A percentile compares a stretch with the other conserved stretches of the same genome.
Conservation (phyloP, 257 asterid genomes). For the Jasminum sambac region DNA sequence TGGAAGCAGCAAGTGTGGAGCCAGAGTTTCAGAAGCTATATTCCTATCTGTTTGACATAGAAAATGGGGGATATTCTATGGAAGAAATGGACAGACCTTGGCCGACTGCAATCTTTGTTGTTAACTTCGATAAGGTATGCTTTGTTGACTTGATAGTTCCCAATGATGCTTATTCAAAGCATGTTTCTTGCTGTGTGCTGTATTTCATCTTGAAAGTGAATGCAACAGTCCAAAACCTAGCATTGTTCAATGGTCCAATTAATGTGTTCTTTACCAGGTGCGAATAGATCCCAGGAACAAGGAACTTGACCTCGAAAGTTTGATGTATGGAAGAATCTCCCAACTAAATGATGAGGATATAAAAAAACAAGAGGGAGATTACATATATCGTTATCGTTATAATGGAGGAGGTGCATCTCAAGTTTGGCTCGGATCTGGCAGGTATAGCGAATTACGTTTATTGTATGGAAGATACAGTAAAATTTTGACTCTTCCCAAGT, state of each 20-base stretch:
- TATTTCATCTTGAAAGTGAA: conserved; percentile 17
- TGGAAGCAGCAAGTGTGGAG: conserved; percentile 86
- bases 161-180: conserved; percentile 3
- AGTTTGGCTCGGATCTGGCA: conserved; percentile 99
- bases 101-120: conserved; percentile 86
- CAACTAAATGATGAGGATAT: conserved; percentile 77
- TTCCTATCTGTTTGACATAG: conserved; percentile 81
- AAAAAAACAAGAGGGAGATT: conserved; percentile 92
- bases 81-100: conserved; percentile 81
- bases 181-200: conserved; percentile 19
- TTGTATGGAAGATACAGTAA: conserved; percentile 9
- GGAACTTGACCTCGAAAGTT: conserved; percentile 78
- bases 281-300: conserved; percentile 92
- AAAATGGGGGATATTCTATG: conserved; percentile 52
- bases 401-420: conserved; percentile 99
- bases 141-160: conserved; percentile 25
- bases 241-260: conserved; percentile 4
- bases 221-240: conserved; percentile 14
- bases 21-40: conserved; percentile 89
- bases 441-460: conserved; percentile 45
- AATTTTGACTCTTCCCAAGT: not conserved
- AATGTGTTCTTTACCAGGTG: conserved; percentile 47
- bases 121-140: conserved; percentile 89
- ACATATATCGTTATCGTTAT: conserved; percentile 86
- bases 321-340: conserved; percentile 69